Base-by-base conservation (phyloP, 768 basidiomycete genomes). In the Rhodotorula babjevae region DNA sequence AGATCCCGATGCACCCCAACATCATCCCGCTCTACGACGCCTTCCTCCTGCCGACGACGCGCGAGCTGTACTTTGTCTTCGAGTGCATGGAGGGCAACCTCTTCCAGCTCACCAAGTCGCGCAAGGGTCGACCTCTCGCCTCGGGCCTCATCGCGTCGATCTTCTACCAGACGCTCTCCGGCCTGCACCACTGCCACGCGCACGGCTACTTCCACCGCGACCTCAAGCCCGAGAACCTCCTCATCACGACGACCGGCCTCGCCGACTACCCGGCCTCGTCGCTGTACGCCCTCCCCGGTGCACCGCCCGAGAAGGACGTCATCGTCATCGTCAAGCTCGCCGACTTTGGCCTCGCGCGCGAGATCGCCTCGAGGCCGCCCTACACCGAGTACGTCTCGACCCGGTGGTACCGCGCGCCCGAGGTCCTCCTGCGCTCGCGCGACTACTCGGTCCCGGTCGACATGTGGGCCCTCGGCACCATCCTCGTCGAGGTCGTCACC, bases 51-150 rank as follows among this genome's bases (percentile, higher is more conserved):
- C 96, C 96, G 10, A 87, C 88, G 77, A 87, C 92, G 72, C 92
- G 92, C 82, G 94, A 99, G 82, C 91, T 99, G 78, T 96, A 98
- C 82, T 98, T 98, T 79, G 95, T 98, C 60, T 99, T 99, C 82
- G 96, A 99, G 83, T 94, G 93, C 79, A 98, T 99, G 96, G 96
- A 99, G 82, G 96, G 96, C 79, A 98, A 99, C 82, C 87, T 99
- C 61, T 99, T 95, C 83, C 96, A 99, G 81, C 90, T 99, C 83
- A 95, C 97, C 82, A 97, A 95, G 83, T 88, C 93, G 60, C 89
- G 96, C 72, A 92, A 92, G 82, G 93, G 94, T 71, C 88, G 94
- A 73, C 88, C 93, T 12, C 87, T 99, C 72, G 95, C 96, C n/a
- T 92, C 92, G 58, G 96, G 96, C 75, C 89, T 99, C 76, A 90